Conservation (phyloP, 352 stramenopile species). For the Phytophthora foliorum region DNA sequence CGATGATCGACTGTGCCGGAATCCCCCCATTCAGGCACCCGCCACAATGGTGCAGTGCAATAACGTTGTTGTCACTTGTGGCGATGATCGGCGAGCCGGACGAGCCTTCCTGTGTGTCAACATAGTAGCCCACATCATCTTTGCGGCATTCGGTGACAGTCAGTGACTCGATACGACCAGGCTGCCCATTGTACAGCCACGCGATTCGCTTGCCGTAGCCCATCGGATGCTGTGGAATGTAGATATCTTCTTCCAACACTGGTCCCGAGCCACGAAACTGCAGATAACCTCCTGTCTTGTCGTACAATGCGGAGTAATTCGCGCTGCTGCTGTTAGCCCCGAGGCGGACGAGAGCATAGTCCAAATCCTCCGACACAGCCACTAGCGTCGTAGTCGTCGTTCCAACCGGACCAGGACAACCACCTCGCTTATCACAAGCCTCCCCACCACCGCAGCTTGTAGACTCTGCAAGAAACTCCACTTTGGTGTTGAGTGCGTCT, state of each 20-base stretch:
- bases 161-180: constrained; percentile 45
- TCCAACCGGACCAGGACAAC: constrained; percentile 53
- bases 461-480: constrained; percentile 76
- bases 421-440: constrained; percentile 50
- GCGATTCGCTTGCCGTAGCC: constrained; percentile 73
- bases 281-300: constrained; percentile 64
- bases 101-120: constrained; percentile 79
- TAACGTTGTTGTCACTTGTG: constrained; percentile 61
- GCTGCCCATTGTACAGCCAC: constrained; percentile 48
- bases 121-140: constrained; percentile 73
- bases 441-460: constrained; percentile 51
- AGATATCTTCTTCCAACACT: constrained; percentile 64
- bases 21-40: constrained; percentile 79
- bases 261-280: constrained; percentile 63
- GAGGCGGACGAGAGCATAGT: constrained; percentile 74
- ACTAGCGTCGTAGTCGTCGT: constrained; percentile 60
- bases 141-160: constrained; percentile 52
- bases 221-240: constrained; percentile 76
- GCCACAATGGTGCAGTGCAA: constrained; percentile 85
- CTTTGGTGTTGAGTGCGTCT: constrained; percentile 74
- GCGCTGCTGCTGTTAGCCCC: constrained; percentile 29
- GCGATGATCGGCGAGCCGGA: constrained; percentile 76
- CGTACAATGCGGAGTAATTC: constrained; percentile 40
- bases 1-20: constrained; percentile 58
- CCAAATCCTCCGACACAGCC: constrained; percentile 61